phyloP scores from a whole-genome alignment of 495 filamentous ascomycete genomes.

The Aspergillus biplanus region DNA sequence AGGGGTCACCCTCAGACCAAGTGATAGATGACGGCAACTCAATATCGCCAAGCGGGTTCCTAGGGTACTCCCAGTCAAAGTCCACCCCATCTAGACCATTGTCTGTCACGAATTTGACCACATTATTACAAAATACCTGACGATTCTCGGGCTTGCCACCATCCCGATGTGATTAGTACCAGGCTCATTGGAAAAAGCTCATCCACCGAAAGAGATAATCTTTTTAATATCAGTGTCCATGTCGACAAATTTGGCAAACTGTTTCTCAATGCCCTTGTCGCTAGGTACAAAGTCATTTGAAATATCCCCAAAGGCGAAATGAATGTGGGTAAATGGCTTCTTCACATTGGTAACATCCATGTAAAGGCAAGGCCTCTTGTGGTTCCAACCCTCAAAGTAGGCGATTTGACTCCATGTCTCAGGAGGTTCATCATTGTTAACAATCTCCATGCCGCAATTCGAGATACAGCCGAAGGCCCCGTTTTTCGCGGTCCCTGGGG shows the following conservation, averaged over 20 bases:
- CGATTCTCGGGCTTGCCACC: constrained; percentile 38
- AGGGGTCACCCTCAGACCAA: constrained; percentile 4
- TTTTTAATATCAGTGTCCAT: constrained; percentile 27
- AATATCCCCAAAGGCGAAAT: constrained; percentile 47
- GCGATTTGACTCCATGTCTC: not conserved
- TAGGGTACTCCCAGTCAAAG: constrained; percentile 47
- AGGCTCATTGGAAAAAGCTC: constrained; percentile 43
- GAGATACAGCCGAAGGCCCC: not conserved
- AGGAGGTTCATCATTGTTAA: not conserved
- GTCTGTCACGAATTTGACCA: constrained; percentile 36
- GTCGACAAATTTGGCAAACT: constrained; percentile 30
- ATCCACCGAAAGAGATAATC: constrained; percentile 54
- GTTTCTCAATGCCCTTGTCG: constrained; percentile 10
- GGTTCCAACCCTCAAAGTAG: constrained; percentile 3
- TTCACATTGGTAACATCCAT: constrained; percentile 23
- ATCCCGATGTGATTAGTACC: constrained; percentile 39
- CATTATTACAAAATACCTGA: constrained; percentile 34
- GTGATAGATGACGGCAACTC: not conserved
- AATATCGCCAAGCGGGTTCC: constrained; percentile 26
- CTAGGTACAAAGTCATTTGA: constrained; percentile 29
- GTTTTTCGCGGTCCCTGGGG: not conserved
- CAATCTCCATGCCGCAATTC: not conserved
- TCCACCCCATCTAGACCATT: constrained; percentile 42
- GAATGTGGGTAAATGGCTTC: constrained; percentile 43
- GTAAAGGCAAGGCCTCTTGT: constrained; percentile 24